Base-by-base conservation (phyloP, 2,329 filamentous ascomycete species). In the Cercospora canescens region DNA sequence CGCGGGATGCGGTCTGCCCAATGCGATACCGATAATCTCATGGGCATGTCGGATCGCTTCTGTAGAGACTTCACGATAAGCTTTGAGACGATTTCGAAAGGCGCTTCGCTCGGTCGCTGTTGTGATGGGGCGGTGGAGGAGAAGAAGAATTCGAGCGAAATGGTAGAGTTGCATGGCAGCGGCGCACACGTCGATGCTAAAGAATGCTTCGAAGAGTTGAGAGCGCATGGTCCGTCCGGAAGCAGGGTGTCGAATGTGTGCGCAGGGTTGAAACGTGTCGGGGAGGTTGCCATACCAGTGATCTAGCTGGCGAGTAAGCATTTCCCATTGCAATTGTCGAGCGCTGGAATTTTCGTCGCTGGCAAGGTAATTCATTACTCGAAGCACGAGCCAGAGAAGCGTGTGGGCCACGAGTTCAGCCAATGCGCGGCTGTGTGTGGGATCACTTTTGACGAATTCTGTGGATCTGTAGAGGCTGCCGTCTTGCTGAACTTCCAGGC, bases 141-240 rank as follows among this genome's bases (percentile, higher is more conserved):
- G 81, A 0, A 90, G 76, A 1, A 88, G 80, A 14, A 89, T 87
- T 39, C 86, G 83, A 1, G 86, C 86, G 79, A 89, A 89, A 72
- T 90, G 86, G 68, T 89, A 90, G 39, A 85, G 84, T 70, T 89
- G 87, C 81, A 89, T 88, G 1, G 87, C 86, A 0, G 88, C 87
- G 0, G 86, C 87, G 75, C 87, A 90, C 79, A 89, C 84, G 0
- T 87, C 83, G 1, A 87, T 82, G 68, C 83, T 84, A 76, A 88
- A 89, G 86, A 88, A 90, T 11, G 88, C 82, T 72, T 89, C 87
- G 76, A 81, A 76, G 9, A 77, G 64, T 18, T 69, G 71, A 8
- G 69, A 70, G 30, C 63, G 62, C 26, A 45, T 59, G 16, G 41
- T 63, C 30, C 70, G 63, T 11, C 52, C 52, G 4, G 62, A 55